phyloP scores from a whole-genome alignment of 1,284 basidiomycete genomes.

The Cryptococcus depauperatus region DNA sequence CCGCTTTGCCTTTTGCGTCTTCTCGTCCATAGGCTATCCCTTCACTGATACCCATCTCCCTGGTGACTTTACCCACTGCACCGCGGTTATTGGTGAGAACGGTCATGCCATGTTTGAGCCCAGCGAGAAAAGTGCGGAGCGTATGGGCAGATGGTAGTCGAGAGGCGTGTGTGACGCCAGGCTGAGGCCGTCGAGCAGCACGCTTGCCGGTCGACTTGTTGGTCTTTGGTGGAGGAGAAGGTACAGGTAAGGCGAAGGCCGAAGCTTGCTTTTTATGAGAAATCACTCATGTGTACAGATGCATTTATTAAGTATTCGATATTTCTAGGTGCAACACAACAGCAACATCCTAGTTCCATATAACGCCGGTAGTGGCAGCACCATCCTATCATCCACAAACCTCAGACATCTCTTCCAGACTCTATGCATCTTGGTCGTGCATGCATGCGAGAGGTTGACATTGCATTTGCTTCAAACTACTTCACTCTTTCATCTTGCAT shows the following conservation, averaged over 20 bases:
- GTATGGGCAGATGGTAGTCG: conserved; percentile 33
- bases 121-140: conserved; percentile 27
- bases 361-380: no score
- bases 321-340: no score
- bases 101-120: conserved; percentile 25
- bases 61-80: conserved; percentile 34
- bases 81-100: conserved; percentile 41
- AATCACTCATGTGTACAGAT: no score
- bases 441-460: no score
- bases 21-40: conserved; percentile 20
- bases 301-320: no score
- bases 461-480: no score
- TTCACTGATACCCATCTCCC: conserved; percentile 34
- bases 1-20: conserved; percentile 9
- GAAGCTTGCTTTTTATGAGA: no score
- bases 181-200: background rate
- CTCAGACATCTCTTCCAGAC: no score
- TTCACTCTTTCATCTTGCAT: no score
- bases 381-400: no score
- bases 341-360: no score
- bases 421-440: no score
- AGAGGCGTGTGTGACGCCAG: conserved; percentile 9
- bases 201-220: conserved; percentile 1
- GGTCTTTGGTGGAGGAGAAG: conserved; percentile 3
- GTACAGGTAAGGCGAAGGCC: background rate